phyloP scores from a whole-genome alignment of 2,329 filamentous ascomycete species.

The Monilinia fructicola region DNA sequence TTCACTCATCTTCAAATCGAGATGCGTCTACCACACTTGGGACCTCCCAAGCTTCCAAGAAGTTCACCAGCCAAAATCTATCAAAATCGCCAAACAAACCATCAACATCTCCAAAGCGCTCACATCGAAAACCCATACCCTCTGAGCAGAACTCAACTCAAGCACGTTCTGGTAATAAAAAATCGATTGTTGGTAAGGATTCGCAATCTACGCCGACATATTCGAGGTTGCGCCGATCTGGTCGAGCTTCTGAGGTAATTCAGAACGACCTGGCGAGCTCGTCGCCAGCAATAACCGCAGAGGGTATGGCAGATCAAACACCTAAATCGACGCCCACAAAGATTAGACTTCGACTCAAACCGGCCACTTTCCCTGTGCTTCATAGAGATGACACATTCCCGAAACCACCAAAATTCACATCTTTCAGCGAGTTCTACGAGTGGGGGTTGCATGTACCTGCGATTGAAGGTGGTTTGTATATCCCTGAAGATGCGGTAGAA shows the following conservation, averaged over 20 bases:
- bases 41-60: slow-evolving; percentile 30
- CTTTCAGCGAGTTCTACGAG: slow-evolving; percentile 58
- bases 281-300: slow-evolving; percentile 26
- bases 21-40: slow-evolving; percentile 27
- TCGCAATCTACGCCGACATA: slow-evolving; percentile 30
- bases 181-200: slow-evolving; percentile 27
- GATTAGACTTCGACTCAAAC: slow-evolving; percentile 52
- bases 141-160: slow-evolving; percentile 34
- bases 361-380: slow-evolving; percentile 55
- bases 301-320: slow-evolving; percentile 31
- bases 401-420: slow-evolving; percentile 51
- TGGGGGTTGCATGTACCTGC: slow-evolving; percentile 53
- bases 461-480: slow-evolving; percentile 56
- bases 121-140: slow-evolving; percentile 36
- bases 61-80: slow-evolving; percentile 28
- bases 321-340: slow-evolving; percentile 42
- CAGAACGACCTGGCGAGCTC: slow-evolving; percentile 27
- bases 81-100: slow-evolving; percentile 33
- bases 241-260: slow-evolving; percentile 31
- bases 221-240: slow-evolving; percentile 33
- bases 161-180: slow-evolving; percentile 32
- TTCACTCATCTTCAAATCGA: slow-evolving; percentile 27
- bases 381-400: slow-evolving; percentile 51
- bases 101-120: slow-evolving; percentile 35
- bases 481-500: slow-evolving; percentile 54